Conservation (phyloP, 179 eudicot genomes). For the Sideroxylon spinosum region DNA sequence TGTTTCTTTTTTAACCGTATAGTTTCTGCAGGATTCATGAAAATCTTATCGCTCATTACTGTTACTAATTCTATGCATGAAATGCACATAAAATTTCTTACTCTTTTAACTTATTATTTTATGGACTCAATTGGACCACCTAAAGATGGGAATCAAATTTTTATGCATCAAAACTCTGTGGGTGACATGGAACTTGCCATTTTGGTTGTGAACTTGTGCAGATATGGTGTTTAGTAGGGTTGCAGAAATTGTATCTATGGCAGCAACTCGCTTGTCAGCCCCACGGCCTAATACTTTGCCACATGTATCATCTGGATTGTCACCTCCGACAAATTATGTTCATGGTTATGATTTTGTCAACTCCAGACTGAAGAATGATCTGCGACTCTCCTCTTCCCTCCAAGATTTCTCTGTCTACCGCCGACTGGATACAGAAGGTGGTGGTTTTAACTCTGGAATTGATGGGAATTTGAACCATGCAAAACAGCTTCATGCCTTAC, state of each 20-base stretch:
- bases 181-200: not conserved
- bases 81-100: not conserved
- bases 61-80: not conserved
- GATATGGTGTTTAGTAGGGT: conserved; percentile 57
- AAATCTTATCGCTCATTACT: not conserved
- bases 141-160: not conserved
- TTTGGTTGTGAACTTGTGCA: conserved; percentile 11
- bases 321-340: conserved; percentile 54
- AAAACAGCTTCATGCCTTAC: conserved; percentile 37
- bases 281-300: conserved; percentile 49
- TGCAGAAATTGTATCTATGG: conserved; percentile 49
- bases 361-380: conserved; percentile 37
- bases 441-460: conserved; percentile 35
- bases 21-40: conserved; percentile 16
- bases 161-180: not conserved
- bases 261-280: conserved; percentile 39
- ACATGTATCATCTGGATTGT: conserved; percentile 51
- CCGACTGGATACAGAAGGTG: conserved; percentile 52
- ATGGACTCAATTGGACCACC: not conserved
- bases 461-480: conserved; percentile 30
- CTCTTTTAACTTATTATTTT: not conserved
- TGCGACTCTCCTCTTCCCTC: conserved; percentile 75
- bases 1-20: not conserved
- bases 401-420: conserved; percentile 82
- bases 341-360: conserved; percentile 38